Percentiles rank a stretch among this genome's conserved stretches.
Conservation (phyloP, 768 basidiomycete species). For the Leucosporidium yakuticum region DNA sequence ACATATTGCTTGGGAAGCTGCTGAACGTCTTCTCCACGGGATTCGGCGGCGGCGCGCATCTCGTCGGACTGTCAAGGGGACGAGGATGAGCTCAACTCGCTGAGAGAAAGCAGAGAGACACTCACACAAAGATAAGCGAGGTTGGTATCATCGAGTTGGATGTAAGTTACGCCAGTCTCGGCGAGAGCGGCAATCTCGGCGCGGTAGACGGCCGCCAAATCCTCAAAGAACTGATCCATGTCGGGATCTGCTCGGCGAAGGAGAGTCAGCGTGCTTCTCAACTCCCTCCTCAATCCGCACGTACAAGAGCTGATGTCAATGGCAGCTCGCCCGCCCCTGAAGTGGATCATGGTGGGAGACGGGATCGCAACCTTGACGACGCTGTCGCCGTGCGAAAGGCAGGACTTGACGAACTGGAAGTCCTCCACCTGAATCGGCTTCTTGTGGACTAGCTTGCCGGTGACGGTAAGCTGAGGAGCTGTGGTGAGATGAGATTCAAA, state of each 20-base stretch:
- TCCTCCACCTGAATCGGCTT: slow-evolving; percentile 39
- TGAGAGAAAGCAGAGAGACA: neutral
- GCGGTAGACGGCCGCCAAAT: slow-evolving; percentile 32
- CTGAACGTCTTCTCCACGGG: slow-evolving; percentile 33
- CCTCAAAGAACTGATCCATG: slow-evolving; percentile 36
- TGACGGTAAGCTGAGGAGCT: too few relatives aligned
- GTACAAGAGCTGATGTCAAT: slow-evolving; percentile 27
- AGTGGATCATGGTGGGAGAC: slow-evolving; percentile 39
- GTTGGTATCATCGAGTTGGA: slow-evolving; percentile 38
- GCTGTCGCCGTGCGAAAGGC: slow-evolving; percentile 19
- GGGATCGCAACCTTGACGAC: slow-evolving; percentile 41
- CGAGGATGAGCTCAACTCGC: neutral
- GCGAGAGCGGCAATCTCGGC: slow-evolving; percentile 30
- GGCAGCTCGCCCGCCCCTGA: slow-evolving; percentile 33
- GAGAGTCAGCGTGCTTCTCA: neutral
- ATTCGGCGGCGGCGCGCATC: slow-evolving; percentile 30
- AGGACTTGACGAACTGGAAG: slow-evolving; percentile 36
- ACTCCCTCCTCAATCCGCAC: neutral
- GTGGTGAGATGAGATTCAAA: too few relatives aligned
- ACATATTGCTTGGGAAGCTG: slow-evolving; percentile 34
- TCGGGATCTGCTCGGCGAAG: neutral
- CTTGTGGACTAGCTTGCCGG: slow-evolving; percentile 5
- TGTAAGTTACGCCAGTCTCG: slow-evolving; percentile 25
- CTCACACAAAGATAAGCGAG: slow-evolving; percentile 31
- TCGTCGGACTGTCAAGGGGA: slow-evolving; percentile 4